These are phyloP conservation scores for Aschersonia sp. DNA, from an alignment of 2,329 filamentous ascomycete species.

Conservation along the genomic window DNA sequence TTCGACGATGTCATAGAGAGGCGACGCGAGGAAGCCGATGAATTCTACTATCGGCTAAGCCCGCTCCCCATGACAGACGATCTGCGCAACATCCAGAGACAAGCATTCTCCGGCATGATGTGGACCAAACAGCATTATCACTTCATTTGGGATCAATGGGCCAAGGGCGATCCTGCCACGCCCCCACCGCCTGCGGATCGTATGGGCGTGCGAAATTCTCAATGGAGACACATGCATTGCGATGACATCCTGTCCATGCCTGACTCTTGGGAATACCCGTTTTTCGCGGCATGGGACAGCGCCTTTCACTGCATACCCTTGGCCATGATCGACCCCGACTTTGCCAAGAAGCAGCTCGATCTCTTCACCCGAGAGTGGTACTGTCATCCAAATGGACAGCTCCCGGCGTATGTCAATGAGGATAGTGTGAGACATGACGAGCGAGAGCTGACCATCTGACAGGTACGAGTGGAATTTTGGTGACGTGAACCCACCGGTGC, in stretches of 20 bases:
- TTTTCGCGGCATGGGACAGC: slow-evolving; percentile 94
- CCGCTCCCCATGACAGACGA: slow-evolving; percentile 89
- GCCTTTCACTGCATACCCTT: slow-evolving; percentile 94
- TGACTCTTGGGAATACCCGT: slow-evolving; percentile 96
- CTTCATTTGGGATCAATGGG: slow-evolving; percentile 97
- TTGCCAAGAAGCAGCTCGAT: slow-evolving; percentile 95
- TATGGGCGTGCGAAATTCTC: slow-evolving; percentile 68
- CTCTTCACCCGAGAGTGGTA: slow-evolving; percentile 96
- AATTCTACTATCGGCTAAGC: slow-evolving; percentile 89
- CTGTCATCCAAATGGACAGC: slow-evolving; percentile 91
- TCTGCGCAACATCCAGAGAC: slow-evolving; percentile 84
- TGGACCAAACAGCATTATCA: slow-evolving; percentile 97
- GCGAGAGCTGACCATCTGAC: background rate
- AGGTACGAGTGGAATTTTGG: slow-evolving; percentile 92
- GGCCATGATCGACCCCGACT: slow-evolving; percentile 94
- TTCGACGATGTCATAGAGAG: slow-evolving; percentile 86
- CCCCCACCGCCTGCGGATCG: slow-evolving; percentile 71
- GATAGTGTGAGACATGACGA: slow-evolving; percentile 4
- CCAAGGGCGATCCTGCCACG: slow-evolving; percentile 79
- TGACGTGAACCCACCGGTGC: slow-evolving; percentile 91
- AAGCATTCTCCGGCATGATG: slow-evolving; percentile 92
- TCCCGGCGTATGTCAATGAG: slow-evolving; percentile 54
- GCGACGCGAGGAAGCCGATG: slow-evolving; percentile 78
- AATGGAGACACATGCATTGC: slow-evolving; percentile 91
- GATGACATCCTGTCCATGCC: slow-evolving; percentile 97